Conservation (phyloP, 2,329 filamentous ascomycete genomes). For the Zasmidium cellare region DNA sequence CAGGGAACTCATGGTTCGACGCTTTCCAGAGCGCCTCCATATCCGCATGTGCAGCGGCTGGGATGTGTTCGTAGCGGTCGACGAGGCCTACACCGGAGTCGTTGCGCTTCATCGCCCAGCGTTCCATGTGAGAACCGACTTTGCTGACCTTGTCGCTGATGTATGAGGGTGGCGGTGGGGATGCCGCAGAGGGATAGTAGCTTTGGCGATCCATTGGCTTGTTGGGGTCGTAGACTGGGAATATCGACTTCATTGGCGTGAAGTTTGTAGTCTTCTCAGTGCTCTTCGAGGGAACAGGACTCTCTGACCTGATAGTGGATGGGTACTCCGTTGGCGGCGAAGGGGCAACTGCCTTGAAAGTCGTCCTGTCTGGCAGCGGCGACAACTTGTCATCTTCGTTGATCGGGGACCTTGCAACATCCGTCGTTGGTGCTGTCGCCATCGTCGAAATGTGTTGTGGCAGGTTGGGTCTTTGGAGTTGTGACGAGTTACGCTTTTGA, state of each 20-base stretch:
- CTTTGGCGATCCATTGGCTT: conserved; percentile 66
- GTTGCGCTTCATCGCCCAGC: conserved; percentile 19
- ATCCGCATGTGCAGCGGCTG: conserved; percentile 27
- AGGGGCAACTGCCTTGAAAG: conserved; percentile 18
- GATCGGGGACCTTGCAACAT: conserved; percentile 14
- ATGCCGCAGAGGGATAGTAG: conserved; percentile 64
- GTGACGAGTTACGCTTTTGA: conserved; percentile 14
- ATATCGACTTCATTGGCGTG: conserved; percentile 67
- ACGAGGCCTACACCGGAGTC: conserved; percentile 32
- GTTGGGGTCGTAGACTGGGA: conserved; percentile 70
- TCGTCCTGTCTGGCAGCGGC: conserved; percentile 26
- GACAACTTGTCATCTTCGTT: conserved; percentile 25
- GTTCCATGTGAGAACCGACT: conserved; percentile 40
- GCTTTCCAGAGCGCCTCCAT: conserved; percentile 31
- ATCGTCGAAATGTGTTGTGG: conserved; percentile 11
- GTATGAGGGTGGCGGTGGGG: conserved; percentile 61
- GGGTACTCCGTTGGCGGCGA: conserved; percentile 15
- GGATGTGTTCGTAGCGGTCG: conserved; percentile 33
- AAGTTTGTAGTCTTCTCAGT: conserved; percentile 15
- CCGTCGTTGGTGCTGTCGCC: neutral
- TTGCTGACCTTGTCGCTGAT: conserved; percentile 62
- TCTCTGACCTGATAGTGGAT: conserved; percentile 3
- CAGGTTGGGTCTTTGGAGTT: conserved; percentile 13
- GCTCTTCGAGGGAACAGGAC: conserved; percentile 1
- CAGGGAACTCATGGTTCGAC: conserved; percentile 23